Percentiles rank a stretch among this genome's conserved stretches.
phyloP scores from a whole-genome alignment of 768 basidiomycete species.

The Aureoboletus auriporus region DNA sequence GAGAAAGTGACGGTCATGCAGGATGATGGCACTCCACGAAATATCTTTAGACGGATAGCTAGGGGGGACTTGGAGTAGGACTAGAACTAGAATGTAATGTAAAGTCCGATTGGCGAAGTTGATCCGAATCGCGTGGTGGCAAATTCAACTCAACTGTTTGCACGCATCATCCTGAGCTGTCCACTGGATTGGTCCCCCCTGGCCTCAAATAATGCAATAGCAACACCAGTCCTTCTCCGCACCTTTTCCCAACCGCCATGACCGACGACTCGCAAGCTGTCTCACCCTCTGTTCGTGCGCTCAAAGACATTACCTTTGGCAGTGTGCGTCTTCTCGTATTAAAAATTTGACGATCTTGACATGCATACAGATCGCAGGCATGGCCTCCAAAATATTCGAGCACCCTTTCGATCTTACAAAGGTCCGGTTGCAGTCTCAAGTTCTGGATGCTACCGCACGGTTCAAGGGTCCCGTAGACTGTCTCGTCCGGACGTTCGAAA shows the following conservation, averaged over 20 bases:
- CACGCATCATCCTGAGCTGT: constrained; percentile 7
- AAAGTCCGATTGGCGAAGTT: constrained; percentile 4
- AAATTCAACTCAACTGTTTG: constrained; percentile 15
- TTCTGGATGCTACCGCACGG: constrained; percentile 61
- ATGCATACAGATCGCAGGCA: constrained; percentile 66
- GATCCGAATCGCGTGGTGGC: constrained; percentile 9
- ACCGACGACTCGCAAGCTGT: constrained; percentile 14
- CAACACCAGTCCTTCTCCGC: background rate
- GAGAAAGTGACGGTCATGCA: constrained; percentile 44
- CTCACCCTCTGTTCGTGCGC: constrained; percentile 19
- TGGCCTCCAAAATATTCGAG: constrained; percentile 82
- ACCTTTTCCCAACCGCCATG: constrained; percentile 13
- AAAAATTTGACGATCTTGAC: background rate
- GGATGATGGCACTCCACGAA: constrained; percentile 57
- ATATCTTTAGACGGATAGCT: constrained; percentile 43
- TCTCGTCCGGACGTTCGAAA: constrained; percentile 70
- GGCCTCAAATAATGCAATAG: constrained; percentile 24
- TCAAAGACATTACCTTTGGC: constrained; percentile 54
- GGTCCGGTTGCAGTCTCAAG: constrained; percentile 89
- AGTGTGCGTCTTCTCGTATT: constrained; percentile 40
- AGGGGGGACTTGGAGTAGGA: background rate
- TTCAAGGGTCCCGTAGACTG: constrained; percentile 91
- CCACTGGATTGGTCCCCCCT: constrained; percentile 22
- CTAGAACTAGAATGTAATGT: background rate
- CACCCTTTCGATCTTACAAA: constrained; percentile 96